A percentile compares a stretch with the other conserved stretches of the same genome.
These are phyloP conservation scores for Yamadazyma insecticola DNA, from an alignment of 805 yeast genomes.

Conservation along the genomic window DNA sequence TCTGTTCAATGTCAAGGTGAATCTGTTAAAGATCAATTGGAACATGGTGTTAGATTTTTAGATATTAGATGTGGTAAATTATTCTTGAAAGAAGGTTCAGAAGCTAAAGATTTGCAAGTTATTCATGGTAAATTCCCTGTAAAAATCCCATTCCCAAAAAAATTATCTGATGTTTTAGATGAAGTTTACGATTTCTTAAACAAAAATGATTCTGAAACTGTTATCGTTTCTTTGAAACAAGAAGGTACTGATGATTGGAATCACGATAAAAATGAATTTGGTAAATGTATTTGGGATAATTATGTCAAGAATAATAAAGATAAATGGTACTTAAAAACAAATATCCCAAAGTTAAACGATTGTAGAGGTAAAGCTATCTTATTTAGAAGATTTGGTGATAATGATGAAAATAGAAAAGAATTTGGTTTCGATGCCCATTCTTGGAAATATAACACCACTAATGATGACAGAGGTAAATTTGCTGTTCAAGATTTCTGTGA, in stretches of 20 bases:
- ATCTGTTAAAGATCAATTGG: conserved; percentile 55
- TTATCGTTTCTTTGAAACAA: conserved; percentile 64
- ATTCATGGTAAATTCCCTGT: conserved; percentile 78
- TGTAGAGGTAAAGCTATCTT: conserved; percentile 63
- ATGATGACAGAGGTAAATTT: conserved; percentile 58
- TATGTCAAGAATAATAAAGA: conserved; percentile 47
- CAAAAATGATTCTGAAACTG: conserved; percentile 52
- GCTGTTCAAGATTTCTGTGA: conserved; percentile 76
- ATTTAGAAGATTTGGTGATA: conserved; percentile 69
- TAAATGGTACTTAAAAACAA: conserved; percentile 56
- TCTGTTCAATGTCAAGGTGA: conserved; percentile 74
- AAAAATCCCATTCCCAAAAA: conserved; percentile 51
- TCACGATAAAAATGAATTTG: conserved; percentile 59
- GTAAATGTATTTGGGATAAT: conserved; percentile 53
- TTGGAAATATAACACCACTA: conserved; percentile 64
- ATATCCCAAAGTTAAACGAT: conserved; percentile 56
- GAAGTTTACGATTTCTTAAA: conserved; percentile 58
- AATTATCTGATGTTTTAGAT: conserved; percentile 46
- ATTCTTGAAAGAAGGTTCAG: conserved; percentile 47
- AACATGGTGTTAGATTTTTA: conserved; percentile 70
- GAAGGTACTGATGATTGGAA: conserved; percentile 71
- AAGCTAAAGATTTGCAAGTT: conserved; percentile 54
- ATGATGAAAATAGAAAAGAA: conserved; percentile 37
- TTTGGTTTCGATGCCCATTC: conserved; percentile 65
- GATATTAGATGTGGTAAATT: conserved; percentile 64